Evolutionary conservation across 371 early-diverging fungal genomes (phyloP).

Genomic region (Lichtheimia ramosa): DNA sequence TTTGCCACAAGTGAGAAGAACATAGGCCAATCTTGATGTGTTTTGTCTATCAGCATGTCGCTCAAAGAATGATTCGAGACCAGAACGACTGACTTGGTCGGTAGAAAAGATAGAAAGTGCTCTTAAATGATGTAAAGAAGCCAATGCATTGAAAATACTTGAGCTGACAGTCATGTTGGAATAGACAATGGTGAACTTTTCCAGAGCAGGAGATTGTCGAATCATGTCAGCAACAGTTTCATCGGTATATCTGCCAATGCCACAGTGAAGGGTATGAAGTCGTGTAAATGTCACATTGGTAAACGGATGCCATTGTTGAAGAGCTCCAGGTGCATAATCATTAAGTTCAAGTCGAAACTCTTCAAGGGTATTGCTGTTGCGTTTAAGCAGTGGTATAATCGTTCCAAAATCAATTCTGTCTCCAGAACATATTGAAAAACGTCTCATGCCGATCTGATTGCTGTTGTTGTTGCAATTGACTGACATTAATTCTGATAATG

Average conservation of each 20-base stretch:
- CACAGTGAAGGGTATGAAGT: not conserved
- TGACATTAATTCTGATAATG: not conserved
- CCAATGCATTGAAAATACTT: not conserved
- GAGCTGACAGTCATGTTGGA: not conserved
- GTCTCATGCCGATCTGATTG: not conserved
- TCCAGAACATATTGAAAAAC: not conserved
- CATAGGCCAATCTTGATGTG: not conserved
- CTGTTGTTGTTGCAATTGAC: not conserved
- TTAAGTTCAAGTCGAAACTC: not conserved
- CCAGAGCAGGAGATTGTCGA: not conserved
- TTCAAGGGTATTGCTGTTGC: not conserved
- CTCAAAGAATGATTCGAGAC: not conserved
- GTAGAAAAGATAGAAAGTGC: not conserved
- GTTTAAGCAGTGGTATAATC: slow-evolving; percentile 1
- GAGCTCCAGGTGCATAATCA: slow-evolving; percentile 1
- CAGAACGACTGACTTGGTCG: not conserved
- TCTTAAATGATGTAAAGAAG: not conserved
- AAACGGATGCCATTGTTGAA: not conserved
- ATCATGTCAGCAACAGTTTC: not conserved
- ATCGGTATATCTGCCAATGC: slow-evolving; percentile 1
- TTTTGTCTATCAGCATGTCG: not conserved
- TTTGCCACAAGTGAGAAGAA: not conserved
- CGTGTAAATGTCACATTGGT: not conserved
- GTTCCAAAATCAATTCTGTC: not conserved
- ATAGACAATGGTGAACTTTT: not conserved